Percentiles rank a stretch among this genome's conserved stretches.
Evolutionary conservation across 2,329 filamentous ascomycete genomes (phyloP).

Genomic region (Aspergillus luchuensis): DNA sequence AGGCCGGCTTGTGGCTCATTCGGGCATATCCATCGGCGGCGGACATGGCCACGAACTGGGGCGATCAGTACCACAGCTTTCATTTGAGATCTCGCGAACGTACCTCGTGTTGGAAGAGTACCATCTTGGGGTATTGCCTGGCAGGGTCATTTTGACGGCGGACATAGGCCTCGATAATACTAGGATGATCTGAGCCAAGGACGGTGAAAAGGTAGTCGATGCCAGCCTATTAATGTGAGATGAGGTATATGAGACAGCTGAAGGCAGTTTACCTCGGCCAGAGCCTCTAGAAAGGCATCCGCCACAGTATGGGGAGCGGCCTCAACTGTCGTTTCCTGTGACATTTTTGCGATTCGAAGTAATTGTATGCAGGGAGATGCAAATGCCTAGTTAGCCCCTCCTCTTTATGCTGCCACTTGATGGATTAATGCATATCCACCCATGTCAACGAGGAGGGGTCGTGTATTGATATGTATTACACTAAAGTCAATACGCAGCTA

Average conservation of each 20-base stretch:
- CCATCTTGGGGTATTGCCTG: constrained; percentile 13
- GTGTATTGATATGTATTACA: too few relatives aligned
- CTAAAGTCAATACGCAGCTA: too few relatives aligned
- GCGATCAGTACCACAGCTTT: not conserved
- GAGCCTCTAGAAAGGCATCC: constrained; percentile 1
- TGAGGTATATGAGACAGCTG: not conserved
- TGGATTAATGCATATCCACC: not conserved
- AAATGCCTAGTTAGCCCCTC: not conserved
- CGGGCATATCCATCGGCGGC: constrained; percentile 15
- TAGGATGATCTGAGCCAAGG: constrained; percentile 17
- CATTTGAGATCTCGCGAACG: not conserved
- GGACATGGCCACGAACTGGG: constrained; percentile 14
- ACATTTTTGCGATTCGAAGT: not conserved
- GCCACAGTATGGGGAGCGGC: not conserved
- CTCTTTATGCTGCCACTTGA: not conserved
- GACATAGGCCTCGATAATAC: constrained; percentile 17
- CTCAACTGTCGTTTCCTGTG: not conserved
- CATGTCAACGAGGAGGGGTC: too few relatives aligned
- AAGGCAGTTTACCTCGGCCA: not conserved
- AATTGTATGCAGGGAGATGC: not conserved
- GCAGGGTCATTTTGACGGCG: constrained; percentile 14
- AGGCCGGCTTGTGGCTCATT: constrained; percentile 13
- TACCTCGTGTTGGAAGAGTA: constrained; percentile 15
- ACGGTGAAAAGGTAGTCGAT: constrained; percentile 16
- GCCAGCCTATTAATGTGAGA: constrained; percentile 3